Base-by-base conservation (phyloP, 2,329 filamentous ascomycete genomes). In the Monosporascus sp. region DNA sequence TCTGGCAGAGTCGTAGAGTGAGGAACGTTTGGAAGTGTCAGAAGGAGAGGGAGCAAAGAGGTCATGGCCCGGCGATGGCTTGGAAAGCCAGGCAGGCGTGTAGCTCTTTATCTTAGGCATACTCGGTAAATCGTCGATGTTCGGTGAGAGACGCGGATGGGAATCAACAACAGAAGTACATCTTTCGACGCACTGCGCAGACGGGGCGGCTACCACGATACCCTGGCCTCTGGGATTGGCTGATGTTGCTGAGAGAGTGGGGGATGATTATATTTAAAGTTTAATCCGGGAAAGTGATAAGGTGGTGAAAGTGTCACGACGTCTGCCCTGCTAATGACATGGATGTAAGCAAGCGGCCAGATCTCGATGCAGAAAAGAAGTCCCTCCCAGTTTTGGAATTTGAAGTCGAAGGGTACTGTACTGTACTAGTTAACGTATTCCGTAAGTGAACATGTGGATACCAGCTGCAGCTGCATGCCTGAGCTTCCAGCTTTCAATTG, bases 81-180 rank as follows among this genome's bases (percentile, higher is more conserved):
- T 82, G 58, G 86, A 85, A 53, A 99, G 86, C 91, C 92, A 99
- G 61, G 85, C 78, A 52, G 93, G 91, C 65, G 90, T 92, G 72
- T 91, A 93, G 70, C 85, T 85, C 68, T 89, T 86, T 66, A 96
- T 84, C 72, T 88, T 91, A 38, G 91, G 89, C 93, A 97, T 97
- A 55, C 67, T 60, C 49, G 43, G 48, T 35, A 27, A 31, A 48
- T 52, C 14, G 48, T 48, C 47, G 27, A 26, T 41, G 19, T 72
- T 61, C 60, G 55, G 55, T 47, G 55, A 56, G 59, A 57, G 54
- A 55, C 56, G 52, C 50, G 51, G 37, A 55, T 24, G 55, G 51
- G 49, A 54, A 52, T 47, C 45, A 37, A 58, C 49, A 61, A 52
- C 48, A 54, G 47, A 62, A 56, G 57, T 61, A 62, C 64, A 67